Evolutionary conservation across 768 basidiomycete genomes (phyloP), one percentile per base, ranked within the genome.

Genomic region (Hebeloma cylindrosporum): DNA sequence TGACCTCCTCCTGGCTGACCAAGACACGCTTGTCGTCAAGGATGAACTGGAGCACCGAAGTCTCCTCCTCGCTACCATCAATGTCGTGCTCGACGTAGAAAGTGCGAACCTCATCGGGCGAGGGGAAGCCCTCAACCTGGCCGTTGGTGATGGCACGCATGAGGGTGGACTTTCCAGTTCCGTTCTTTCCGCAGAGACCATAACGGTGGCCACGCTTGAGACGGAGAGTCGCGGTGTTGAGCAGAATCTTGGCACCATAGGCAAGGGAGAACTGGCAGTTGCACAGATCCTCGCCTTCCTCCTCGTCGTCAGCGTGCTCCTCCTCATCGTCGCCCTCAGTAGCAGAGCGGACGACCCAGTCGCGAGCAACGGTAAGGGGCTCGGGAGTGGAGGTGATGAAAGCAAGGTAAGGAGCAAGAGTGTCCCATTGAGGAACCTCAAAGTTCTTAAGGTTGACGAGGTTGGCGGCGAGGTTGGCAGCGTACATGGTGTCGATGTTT

Each of bases 71-170:
- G 63, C 82, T 87, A 37, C 94, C 94, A 60, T 97, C 94, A 54
- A 97, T 96, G 66, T 97, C 94, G 78, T 97, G 94, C 78, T 95
- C 94, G 64, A 97, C 94, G 72, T 96, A 97, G 84, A 95, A 97
- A 51, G 94, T 97, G 66, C 94, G 92, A 64, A 97, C 94, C 63
- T 93, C 87, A 41, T 94, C 90, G 44, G 93, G 91, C 14, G 93
- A 94, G 9, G 94, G 94, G 87, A 97, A 97, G 58, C 94, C 94
- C 62, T 97, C 94, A 58, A 97, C 94, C 72, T 97, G 94, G 48
- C 88, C 90, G 60, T 92, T 93, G 70, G 83, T 89, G 67, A 93
- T 93, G 50, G 90, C 89, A 54, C 88, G 83, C 90, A 93, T 92
- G 65, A 92, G 81, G 20, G 89, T 92, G 1, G 89, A 92, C 79